phyloP scores from a whole-genome alignment of 2,329 filamentous ascomycete genomes.

The Penicillium freii region DNA sequence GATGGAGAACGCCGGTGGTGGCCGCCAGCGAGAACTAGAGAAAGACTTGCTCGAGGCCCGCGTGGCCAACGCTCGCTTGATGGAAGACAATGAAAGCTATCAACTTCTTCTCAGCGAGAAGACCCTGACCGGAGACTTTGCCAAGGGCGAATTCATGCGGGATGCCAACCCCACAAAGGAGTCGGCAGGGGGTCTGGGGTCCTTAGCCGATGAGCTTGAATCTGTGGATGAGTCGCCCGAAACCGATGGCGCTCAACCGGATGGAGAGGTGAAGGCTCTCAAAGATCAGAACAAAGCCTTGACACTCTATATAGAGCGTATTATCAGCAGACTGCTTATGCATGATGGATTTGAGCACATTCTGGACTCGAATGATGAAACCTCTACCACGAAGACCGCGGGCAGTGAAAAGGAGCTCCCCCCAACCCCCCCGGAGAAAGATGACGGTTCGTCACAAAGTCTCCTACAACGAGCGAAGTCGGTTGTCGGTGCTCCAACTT shows the following conservation, averaged over 20 bases:
- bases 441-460: slow-evolving; percentile 44
- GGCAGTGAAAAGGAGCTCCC: slow-evolving; percentile 76
- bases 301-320: slow-evolving; percentile 97
- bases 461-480: slow-evolving; percentile 62
- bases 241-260: slow-evolving; percentile 63
- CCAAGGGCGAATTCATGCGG: slow-evolving; percentile 75
- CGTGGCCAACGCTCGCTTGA: slow-evolving; percentile 91
- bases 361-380: slow-evolving; percentile 66
- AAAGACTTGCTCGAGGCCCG: slow-evolving; percentile 84
- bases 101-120: slow-evolving; percentile 91
- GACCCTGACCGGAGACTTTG: slow-evolving; percentile 91
- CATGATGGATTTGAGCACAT: slow-evolving; percentile 95
- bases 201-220: slow-evolving; percentile 85
- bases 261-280: slow-evolving; percentile 72
- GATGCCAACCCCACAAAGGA: slow-evolving; percentile 48
- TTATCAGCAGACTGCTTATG: slow-evolving; percentile 90
- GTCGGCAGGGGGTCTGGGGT: slow-evolving; percentile 44
- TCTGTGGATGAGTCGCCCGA: slow-evolving; percentile 62
- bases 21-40: slow-evolving; percentile 84
- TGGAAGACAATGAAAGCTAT: slow-evolving; percentile 99
- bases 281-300: slow-evolving; percentile 97
- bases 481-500: slow-evolving; percentile 49
- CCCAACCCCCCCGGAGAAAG: slow-evolving; percentile 62
- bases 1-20: slow-evolving; percentile 87
- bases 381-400: slow-evolving; percentile 28